Base-by-base conservation (phyloP, 2,329 filamentous ascomycete genomes). In the Paracorniculantispora psalliotae region DNA sequence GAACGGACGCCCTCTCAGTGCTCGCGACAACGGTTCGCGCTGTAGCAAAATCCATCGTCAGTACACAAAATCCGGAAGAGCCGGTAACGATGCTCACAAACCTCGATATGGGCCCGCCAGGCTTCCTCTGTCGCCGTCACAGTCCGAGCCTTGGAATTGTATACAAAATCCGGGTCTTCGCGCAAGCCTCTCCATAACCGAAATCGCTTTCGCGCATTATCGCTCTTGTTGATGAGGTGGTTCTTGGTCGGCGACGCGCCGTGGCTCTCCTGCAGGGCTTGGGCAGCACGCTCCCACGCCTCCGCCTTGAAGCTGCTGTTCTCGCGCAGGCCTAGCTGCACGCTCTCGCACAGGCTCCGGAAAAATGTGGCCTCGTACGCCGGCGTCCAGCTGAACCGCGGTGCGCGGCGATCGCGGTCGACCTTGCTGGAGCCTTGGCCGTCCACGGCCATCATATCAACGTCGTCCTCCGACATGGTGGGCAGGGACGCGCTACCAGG, bases 141-240 rank as follows among this genome's bases (percentile, higher is more conserved):
- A 17, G 77, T 83, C 63, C 74, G 75, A 10, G 77, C 76, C 25
- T 71, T 68, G 5, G 76, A 71, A 61, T 83, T 81, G 65, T 85
- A 85, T 3, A 77, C 67, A 60, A 85, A 85, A 13, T 82, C 79
- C 2, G 80, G 78, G 60, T 85, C 77, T 67, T 85, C 82, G 25
- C 82, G 74, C 63, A 85, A 69, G 23, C 82, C 81, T 19, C 82
- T 73, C 82, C 82, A 85, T 55, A 85, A 72, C n/a, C 82, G 80
- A 62, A 85, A 85, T 65, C 82, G 81, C 69, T 85, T 85, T 53
- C 82, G 77, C 61, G 82, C 82, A 69, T 85, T 85, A 71, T 85
- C 82, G 63, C 81, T 83, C 72, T 85, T 85, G 73, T 85, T 85
- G 69, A 85, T 83, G 37, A 85, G 78, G 57, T 85, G 82, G 64